A percentile compares a stretch with the other conserved stretches of the same genome.
These are phyloP conservation scores for Penicillium sp. DNA, from an alignment of 2,329 filamentous ascomycete genomes.

Conservation along the genomic window DNA sequence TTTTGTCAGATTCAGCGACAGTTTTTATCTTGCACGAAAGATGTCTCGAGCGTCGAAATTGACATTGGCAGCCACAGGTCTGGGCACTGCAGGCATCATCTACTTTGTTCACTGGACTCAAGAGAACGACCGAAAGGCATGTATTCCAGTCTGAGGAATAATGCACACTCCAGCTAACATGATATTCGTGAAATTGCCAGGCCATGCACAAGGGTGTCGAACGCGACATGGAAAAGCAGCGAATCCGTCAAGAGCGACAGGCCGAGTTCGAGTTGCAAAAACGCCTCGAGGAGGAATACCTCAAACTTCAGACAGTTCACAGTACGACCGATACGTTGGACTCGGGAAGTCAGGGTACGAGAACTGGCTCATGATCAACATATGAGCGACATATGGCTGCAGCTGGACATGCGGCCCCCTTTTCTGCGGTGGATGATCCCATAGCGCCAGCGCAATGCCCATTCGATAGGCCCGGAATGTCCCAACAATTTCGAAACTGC, in stretches of 20 bases:
- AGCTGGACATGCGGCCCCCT: not conserved
- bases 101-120: constrained; percentile 86
- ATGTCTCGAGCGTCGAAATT: constrained; percentile 92
- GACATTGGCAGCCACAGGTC: constrained; percentile 70
- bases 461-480: no score
- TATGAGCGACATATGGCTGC: not conserved
- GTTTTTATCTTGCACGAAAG: not conserved
- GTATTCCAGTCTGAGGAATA: constrained; percentile 24
- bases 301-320: constrained; percentile 75
- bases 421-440: no score
- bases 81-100: constrained; percentile 70
- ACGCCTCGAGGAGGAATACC: constrained; percentile 79
- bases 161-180: constrained; percentile 4
- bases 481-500: no score
- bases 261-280: constrained; percentile 92
- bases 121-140: constrained; percentile 71
- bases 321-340: constrained; percentile 35
- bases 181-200: constrained; percentile 32
- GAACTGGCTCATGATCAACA: constrained; percentile 18
- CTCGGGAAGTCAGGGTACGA: constrained; percentile 15
- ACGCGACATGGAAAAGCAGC: constrained; percentile 90
- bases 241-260: constrained; percentile 81
- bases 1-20: not conserved
- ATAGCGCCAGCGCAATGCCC: no score
- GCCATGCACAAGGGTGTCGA: constrained; percentile 94